These are phyloP conservation scores for Dianthus caryophyllus DNA, from an alignment of 148 eudicot genomes.

Conservation along the genomic window DNA sequence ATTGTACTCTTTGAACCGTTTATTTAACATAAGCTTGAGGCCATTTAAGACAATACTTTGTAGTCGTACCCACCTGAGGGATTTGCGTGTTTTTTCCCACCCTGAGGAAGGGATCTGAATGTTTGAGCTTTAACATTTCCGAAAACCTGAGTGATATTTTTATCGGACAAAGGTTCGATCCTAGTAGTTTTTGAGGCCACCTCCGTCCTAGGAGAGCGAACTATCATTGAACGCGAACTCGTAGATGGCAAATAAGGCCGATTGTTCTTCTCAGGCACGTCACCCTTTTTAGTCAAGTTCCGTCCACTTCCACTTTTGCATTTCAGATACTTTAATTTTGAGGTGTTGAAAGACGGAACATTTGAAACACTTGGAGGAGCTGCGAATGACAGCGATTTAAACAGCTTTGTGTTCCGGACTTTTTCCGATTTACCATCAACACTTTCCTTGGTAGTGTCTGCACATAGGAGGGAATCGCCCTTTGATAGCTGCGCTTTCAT, in stretches of 20 bases:
- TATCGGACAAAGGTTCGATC: not conserved
- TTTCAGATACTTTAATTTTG: conserved; percentile 18
- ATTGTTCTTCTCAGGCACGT: conserved; percentile 18
- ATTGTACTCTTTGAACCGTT: not conserved
- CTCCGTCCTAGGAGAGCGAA: conserved; percentile 1
- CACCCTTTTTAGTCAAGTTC: conserved; percentile 15
- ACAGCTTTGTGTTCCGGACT: conserved; percentile 20
- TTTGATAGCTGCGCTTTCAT: conserved; percentile 9
- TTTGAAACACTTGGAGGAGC: conserved; percentile 14
- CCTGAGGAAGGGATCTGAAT: not conserved
- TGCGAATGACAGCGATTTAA: conserved; percentile 28
- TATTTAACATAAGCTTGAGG: not conserved
- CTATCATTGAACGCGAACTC: conserved; percentile 11
- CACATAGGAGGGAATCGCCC: conserved; percentile 8
- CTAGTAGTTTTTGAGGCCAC: conserved; percentile 1
- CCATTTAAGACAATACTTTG: not conserved
- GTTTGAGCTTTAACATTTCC: conserved; percentile 15
- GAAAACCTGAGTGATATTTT: conserved; percentile 3
- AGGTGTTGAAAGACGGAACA: not conserved
- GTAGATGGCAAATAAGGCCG: conserved; percentile 10
- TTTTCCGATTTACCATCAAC: conserved; percentile 13
- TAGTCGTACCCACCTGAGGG: conserved; percentile 19
- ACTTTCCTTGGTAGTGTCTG: conserved; percentile 14
- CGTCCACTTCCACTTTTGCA: conserved; percentile 6
- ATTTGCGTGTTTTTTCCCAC: conserved; percentile 18